These are phyloP conservation scores for Glonium stellatum DNA, from an alignment of 495 filamentous ascomycete species.

Conservation along the genomic window DNA sequence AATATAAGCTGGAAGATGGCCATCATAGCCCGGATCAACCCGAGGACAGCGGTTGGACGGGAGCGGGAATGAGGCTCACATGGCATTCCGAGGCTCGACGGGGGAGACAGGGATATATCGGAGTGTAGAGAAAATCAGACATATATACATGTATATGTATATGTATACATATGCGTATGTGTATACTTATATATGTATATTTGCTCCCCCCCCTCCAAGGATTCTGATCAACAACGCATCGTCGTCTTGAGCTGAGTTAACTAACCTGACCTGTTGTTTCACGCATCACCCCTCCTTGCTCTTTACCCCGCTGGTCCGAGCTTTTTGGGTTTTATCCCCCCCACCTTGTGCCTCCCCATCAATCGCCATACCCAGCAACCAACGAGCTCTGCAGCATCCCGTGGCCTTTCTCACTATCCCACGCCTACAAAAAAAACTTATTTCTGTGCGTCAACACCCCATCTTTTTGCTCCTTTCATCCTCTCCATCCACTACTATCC, in stretches of 20 bases:
- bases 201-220: no score
- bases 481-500: conserved; percentile 1
- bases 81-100: background rate
- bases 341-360: no score
- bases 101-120: background rate
- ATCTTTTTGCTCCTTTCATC: background rate
- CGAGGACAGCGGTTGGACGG: background rate
- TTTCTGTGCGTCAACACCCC: background rate
- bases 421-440: background rate
- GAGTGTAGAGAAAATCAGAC: no score
- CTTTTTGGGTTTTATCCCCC: no score
- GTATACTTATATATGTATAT: no score
- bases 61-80: background rate
- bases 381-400: background rate
- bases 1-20: no score
- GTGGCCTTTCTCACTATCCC: no score
- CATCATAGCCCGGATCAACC: background rate
- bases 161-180: no score
- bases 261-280: background rate
- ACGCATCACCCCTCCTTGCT: background rate
- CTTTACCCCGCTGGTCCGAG: no score
- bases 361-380: background rate
- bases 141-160: no score
- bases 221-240: no score
- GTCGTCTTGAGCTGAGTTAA: background rate